Base-by-base conservation (phyloP, 345 rosid species). In the Ceriops decandra region DNA sequence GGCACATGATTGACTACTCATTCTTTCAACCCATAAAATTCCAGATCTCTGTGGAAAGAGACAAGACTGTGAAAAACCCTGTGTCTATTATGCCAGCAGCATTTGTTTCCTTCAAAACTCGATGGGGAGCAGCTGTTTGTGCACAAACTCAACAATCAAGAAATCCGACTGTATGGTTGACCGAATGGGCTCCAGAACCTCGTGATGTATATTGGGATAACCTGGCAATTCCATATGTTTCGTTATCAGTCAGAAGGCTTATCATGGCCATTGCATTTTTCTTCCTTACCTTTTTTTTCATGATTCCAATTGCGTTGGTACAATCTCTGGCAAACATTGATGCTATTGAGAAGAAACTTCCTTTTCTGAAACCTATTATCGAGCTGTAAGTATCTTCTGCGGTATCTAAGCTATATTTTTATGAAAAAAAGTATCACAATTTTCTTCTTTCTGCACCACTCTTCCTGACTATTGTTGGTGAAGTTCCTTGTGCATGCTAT, bases 171-270 rank as follows among this genome's bases (percentile, higher is more conserved):
- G 62, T 79, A 19, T 93, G 98, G 98, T 72, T 93, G 63, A 93
- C 98, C 19, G 95, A 89, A 31, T 93, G 97, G 97, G 97, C 97
- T 16, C 95, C 97, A 2, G 97, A 93, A 76, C 96, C 98, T 0
- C 87, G 95, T 19, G 98, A 91, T 63, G 69, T 93, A 42, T 91
- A 82, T 71, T 93, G 97, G 96, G 80, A 88, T 67, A 93, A 93
- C 78, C 76, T 93, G 26, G 88, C 97, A 33, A 85, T 93, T 68
- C 98, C 97, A 26, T 93, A 76, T 80, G 98, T 93, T 69, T 89
- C 87, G 1, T 93, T 93, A 38, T 62, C 97, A 9, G 73, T 91
- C 28, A 78, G 96, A 71, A 88, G 91, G 75, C 91, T 93, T 24
- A 68, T 89, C 0, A 51, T 86, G 26, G 89, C 81, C 17, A 85